phyloP scores from a whole-genome alignment of 441 rosid species.

The Codiaeum variegatum region DNA sequence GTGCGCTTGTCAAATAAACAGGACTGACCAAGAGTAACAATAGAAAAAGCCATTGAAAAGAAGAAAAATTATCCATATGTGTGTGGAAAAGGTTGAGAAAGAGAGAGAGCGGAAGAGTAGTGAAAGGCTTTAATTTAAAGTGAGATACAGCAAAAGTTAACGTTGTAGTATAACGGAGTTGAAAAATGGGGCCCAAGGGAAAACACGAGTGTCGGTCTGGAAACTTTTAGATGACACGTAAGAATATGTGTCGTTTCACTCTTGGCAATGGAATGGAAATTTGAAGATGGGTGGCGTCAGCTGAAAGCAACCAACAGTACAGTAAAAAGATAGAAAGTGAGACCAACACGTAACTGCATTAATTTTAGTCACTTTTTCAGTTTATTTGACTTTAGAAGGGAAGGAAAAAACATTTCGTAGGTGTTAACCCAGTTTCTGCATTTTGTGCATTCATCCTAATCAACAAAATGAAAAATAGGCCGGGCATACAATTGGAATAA shows the following conservation, averaged over 20 bases:
- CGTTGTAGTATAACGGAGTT: background rate
- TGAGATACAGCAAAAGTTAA: background rate
- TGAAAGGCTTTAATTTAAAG: background rate
- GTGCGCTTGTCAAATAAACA: constrained; percentile 26
- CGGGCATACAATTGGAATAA: too few relatives aligned
- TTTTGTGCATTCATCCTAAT: too few relatives aligned
- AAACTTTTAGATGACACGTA: constrained; percentile 20
- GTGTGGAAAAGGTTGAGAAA: background rate
- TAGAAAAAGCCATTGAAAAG: constrained; percentile 10
- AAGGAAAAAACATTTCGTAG: too few relatives aligned
- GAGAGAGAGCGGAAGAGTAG: background rate
- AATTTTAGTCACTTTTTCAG: too few relatives aligned
- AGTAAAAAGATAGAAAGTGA: too few relatives aligned
- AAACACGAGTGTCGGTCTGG: constrained; percentile 5
- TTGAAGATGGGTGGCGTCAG: constrained; percentile 18
- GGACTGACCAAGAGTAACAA: constrained; percentile 8
- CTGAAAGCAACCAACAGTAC: background rate
- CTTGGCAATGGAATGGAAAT: background rate
- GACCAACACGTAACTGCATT: background rate
- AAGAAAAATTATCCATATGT: constrained; percentile 16
- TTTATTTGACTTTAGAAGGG: too few relatives aligned
- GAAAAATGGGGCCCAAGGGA: background rate
- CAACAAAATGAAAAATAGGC: too few relatives aligned
- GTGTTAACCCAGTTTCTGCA: too few relatives aligned
- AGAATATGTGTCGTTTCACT: background rate